Base-by-base conservation (phyloP, 2,329 filamentous ascomycete genomes). In the Fusarium sublunatum region DNA sequence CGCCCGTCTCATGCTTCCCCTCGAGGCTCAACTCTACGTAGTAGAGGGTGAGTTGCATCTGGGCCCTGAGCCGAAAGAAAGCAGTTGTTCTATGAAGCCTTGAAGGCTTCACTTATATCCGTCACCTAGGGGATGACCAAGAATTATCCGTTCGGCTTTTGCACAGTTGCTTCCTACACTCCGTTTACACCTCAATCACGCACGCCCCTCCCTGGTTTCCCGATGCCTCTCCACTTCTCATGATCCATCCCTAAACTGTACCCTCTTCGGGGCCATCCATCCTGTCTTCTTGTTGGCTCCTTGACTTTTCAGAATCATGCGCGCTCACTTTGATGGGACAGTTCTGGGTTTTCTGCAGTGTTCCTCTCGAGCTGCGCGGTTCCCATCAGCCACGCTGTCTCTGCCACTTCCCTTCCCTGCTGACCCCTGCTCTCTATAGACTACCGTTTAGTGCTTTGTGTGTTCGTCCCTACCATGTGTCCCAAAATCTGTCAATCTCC, bases 401-500 rank as follows among this genome's bases (percentile, higher is more conserved):
- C 52, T 65, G 52, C 52, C 39, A 63, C 39, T 55, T 42, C 19
- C 19, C 19, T 19, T 19, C 39, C 40, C 42, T 34, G 55, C 19
- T 26, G 29, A 61, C 51, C 56, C 56, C 55, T 50, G 51, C 48
- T 52, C 52, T 44, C 24, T 60, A 28, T 43, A 15, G 40, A 55
- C 51, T 53, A 47, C 44, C 34, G 32, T 50, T 55, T 45, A 56
- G 44, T 48, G 53, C 35, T 49, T 59, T 43, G 40, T n/a, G 19
- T 46, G 36, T 50, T 40, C 12, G 26, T 61, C 49, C 43, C 31
- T 50, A 61, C 48, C 39, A 59, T 52, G 32, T 42, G 50, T 44
- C 49, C 36, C 49, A 49, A 43, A 65, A 68, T 65, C 64, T 67
- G 66, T 69, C 68, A 63, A 68, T 78, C 75, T 77, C 73, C 75